Evolutionary conservation across 139 green algal species (phyloP), one percentile per base, ranked within the genome.

Genomic region (Chlamydomonas urium): DNA sequence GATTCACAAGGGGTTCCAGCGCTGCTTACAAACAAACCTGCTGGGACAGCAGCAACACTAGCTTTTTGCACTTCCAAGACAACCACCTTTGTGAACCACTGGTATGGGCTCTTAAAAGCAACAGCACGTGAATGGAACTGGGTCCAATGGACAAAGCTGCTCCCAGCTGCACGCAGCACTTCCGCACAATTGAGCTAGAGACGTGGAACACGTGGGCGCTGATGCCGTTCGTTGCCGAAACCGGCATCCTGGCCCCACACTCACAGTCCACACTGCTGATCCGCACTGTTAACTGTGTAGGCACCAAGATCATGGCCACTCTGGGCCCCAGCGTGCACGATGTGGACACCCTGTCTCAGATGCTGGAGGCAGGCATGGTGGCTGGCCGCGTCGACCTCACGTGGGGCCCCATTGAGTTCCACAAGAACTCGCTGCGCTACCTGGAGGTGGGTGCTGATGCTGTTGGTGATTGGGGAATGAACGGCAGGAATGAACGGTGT

Each of bases 351-450:
- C 70, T 96, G 47, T 53, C 65, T 0, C 28, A 79, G 42, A 60
- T 96, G 77, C 75, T 96, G 53, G 56, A 83, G 67, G 77, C 83
- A 34, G 91, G 91, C 53, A 91, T 94, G 80, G 86, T 82, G 19
- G 85, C 89, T 59, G 74, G 70, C 23, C 70, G 78, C 26, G 74
- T 84, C 36, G 78, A 84, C 50, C 58, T 84, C 17, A 84, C 78
- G 24, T 84, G 78, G 78, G 78, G 57, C 26, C 75, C 65, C 48
- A 60, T 69, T 65, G 73, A 88, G 2, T 90, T 88, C 73, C 86
- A 93, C 78, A 66, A 74, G 38, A 79, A 75, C 38, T 88, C 80
- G 2, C 81, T 93, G 48, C 36, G 66, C 2, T 89, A 90, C 65
- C 75, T 76, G 10, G 10, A 71, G 63, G 63, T 71, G 10, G n/a